Percentiles rank a stretch among this genome's conserved stretches.
These are phyloP conservation scores for Lagenidium sp. DNA, from an alignment of 352 stramenopile genomes.

Conservation along the genomic window DNA sequence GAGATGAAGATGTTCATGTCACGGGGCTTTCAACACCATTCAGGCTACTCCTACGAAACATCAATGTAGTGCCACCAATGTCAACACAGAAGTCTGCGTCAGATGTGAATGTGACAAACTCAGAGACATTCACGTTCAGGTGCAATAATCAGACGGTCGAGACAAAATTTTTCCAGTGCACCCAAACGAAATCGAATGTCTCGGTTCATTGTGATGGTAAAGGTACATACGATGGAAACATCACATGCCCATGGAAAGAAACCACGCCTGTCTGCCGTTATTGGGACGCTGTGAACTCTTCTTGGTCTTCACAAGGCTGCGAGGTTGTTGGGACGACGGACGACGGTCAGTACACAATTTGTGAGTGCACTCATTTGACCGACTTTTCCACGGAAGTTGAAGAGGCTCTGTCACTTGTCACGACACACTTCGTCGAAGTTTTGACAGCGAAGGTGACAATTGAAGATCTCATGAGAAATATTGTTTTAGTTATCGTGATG, in stretches of 20 bases:
- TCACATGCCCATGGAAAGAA: slow-evolving; percentile 35
- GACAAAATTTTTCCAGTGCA: slow-evolving; percentile 44
- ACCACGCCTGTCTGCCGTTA: slow-evolving; percentile 38
- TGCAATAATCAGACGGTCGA: slow-evolving; percentile 37
- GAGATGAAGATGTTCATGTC: slow-evolving; percentile 23
- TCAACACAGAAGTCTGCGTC: too few species aligned
- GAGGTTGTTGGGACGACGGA: slow-evolving; percentile 34
- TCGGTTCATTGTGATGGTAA: slow-evolving; percentile 44
- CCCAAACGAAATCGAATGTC: slow-evolving; percentile 21
- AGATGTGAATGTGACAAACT: too few species aligned
- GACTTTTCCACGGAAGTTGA: slow-evolving; percentile 63
- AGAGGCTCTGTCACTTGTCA: slow-evolving; percentile 43
- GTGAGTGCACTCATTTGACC: slow-evolving; percentile 62
- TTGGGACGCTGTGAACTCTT: slow-evolving; percentile 29
- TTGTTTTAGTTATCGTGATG: slow-evolving; percentile 42
- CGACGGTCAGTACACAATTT: slow-evolving; percentile 63
- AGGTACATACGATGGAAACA: slow-evolving; percentile 26
- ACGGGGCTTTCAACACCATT: slow-evolving; percentile 28
- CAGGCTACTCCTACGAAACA: slow-evolving; percentile 43
- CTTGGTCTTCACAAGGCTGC: slow-evolving; percentile 58
- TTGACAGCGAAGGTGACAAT: slow-evolving; percentile 41
- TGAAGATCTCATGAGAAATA: slow-evolving; percentile 49
- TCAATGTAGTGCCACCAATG: slow-evolving; percentile 16
- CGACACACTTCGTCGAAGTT: slow-evolving; percentile 50
- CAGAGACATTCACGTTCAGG: slow-evolving; percentile 30